phyloP scores from a whole-genome alignment of 129 eudicot genomes.

The Dittrichia graveolens region DNA sequence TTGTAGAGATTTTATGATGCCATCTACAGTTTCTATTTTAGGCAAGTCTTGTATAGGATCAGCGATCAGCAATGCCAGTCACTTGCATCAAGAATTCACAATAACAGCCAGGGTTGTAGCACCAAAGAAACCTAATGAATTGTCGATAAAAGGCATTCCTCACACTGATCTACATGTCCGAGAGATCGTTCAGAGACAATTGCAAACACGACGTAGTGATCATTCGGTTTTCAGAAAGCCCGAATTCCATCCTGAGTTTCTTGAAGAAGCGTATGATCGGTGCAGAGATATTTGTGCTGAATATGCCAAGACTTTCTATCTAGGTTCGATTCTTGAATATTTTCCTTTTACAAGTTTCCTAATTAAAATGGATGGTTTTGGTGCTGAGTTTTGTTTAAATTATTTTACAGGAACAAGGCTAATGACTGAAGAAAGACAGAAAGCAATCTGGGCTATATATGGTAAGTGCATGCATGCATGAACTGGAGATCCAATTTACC shows the following conservation, averaged over 20 bases:
- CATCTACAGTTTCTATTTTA: constrained; percentile 42
- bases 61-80: constrained; percentile 24
- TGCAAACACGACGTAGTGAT: constrained; percentile 22
- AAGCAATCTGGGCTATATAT: constrained; percentile 95
- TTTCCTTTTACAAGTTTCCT: background rate
- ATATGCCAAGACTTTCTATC: constrained; percentile 86
- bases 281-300: constrained; percentile 81
- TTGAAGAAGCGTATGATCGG: constrained; percentile 71
- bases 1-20: constrained; percentile 38
- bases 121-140: constrained; percentile 43
- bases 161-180: constrained; percentile 49
- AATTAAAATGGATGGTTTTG: background rate
- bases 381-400: constrained; percentile 15
- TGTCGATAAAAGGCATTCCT: constrained; percentile 56
- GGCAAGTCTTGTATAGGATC: constrained; percentile 38
- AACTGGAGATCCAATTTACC: background rate
- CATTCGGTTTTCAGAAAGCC: constrained; percentile 33
- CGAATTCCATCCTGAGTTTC: constrained; percentile 53
- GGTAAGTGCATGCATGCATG: constrained; percentile 44
- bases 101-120: constrained; percentile 42
- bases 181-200: constrained; percentile 63
- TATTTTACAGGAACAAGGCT: constrained; percentile 62
- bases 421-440: constrained; percentile 85
- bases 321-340: constrained; percentile 52
- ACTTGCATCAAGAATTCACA: constrained; percentile 25